These are phyloP conservation scores for Globisporangium abappressorium DNA, from an alignment of 352 stramenopile species.

Conservation along the genomic window DNA sequence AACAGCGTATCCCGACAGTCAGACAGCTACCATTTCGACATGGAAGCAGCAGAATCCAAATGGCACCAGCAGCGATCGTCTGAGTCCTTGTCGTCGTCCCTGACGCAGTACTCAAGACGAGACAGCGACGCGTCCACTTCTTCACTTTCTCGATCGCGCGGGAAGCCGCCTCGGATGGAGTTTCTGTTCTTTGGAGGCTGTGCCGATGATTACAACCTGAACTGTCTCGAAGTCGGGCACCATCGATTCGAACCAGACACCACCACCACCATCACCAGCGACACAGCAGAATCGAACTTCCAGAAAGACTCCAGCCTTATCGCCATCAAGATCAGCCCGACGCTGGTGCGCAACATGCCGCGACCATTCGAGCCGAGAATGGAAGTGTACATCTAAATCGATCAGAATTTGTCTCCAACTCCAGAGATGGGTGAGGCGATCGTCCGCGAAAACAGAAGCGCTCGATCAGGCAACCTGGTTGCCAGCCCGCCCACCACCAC, in stretches of 20 bases:
- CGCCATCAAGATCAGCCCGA: constrained; percentile 35
- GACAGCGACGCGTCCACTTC: not conserved
- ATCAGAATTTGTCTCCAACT: not conserved
- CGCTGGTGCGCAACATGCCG: constrained; percentile 43
- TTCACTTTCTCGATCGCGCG: not conserved
- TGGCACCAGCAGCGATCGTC: constrained; percentile 7
- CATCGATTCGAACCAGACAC: constrained; percentile 17
- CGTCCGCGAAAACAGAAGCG: constrained; percentile 7
- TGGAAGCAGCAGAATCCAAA: constrained; percentile 7
- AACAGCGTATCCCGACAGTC: constrained; percentile 2
- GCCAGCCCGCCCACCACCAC: not conserved
- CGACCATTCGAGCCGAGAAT: constrained; percentile 38
- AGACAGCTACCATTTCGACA: constrained; percentile 15
- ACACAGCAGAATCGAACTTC: not conserved
- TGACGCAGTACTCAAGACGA: not conserved
- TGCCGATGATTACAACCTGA: constrained; percentile 33
- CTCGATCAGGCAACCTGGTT: not conserved
- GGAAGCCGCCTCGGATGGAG: constrained; percentile 30
- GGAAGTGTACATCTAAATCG: constrained; percentile 14
- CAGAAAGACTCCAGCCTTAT: constrained; percentile 20
- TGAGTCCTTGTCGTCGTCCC: not conserved
- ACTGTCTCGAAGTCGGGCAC: constrained; percentile 28
- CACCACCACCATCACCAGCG: constrained; percentile 5
- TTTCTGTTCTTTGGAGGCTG: constrained; percentile 59
- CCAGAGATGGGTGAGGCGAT: not conserved